phyloP scores from a whole-genome alignment of 1,284 basidiomycete genomes.

The Heterobasidion parviporum region DNA sequence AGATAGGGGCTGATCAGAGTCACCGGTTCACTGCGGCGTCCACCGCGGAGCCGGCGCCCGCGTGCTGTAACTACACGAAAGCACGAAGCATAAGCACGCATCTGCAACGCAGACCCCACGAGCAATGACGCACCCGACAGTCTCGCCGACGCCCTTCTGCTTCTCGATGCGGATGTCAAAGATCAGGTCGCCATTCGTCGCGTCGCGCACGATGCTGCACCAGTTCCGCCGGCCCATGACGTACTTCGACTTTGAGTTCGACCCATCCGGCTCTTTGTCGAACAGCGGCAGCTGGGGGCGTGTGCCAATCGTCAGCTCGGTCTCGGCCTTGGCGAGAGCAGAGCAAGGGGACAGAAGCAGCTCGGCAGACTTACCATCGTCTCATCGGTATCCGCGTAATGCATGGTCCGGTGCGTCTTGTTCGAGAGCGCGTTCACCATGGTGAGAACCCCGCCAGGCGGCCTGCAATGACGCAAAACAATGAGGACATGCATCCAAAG shows the following conservation, averaged over 20 bases:
- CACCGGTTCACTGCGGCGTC: neutral
- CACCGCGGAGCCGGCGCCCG: conserved; percentile 12
- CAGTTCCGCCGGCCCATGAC: conserved; percentile 91
- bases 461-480: conserved; percentile 29
- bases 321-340: neutral
- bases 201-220: conserved; percentile 67
- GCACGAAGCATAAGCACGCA: conserved; percentile 2
- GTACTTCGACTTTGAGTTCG: conserved; percentile 56
- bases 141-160: conserved; percentile 71
- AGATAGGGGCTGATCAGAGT: neutral
- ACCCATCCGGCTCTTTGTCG: conserved; percentile 69
- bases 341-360: neutral
- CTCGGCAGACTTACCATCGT: conserved; percentile 50
- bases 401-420: conserved; percentile 81
- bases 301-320: neutral
- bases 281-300: conserved; percentile 67
- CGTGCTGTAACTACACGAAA: conserved; percentile 29
- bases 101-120: neutral
- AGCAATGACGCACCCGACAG: conserved; percentile 46
- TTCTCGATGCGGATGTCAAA: conserved; percentile 89
- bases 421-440: conserved; percentile 77
- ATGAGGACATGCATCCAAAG: conserved; percentile 1
- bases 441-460: conserved; percentile 69
- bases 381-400: conserved; percentile 75
- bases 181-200: conserved; percentile 55